Base-by-base conservation (phyloP, 2,329 filamentous ascomycete genomes). In the Fusarium praegraminearum region DNA sequence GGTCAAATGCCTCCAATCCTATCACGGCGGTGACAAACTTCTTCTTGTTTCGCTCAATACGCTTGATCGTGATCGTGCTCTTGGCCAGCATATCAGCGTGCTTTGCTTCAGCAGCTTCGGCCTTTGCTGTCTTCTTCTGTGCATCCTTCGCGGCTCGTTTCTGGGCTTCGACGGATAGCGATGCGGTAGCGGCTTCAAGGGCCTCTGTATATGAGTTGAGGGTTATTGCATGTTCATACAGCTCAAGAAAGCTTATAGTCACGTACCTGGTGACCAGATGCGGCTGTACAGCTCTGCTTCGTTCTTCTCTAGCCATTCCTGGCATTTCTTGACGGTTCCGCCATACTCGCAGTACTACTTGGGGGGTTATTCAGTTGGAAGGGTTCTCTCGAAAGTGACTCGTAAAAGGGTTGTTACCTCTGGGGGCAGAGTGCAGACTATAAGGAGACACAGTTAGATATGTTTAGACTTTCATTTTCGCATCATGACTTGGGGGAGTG, bases 331-430 rank as follows among this genome's bases (percentile, higher is more conserved):
- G 26, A 92, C 91, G 40, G 94, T 98, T 71, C 94, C 95, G 77
- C 96, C 96, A 81, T 98, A 98, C 83, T 99, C 96, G 85, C 96
- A 99, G 84, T 98, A 99, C 96, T 98, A 83, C 73, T 81, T 76
- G 65, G 62, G 65, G 55, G 57, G 63, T 74, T 53, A 71, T 71
- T 76, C 62, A 74, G 72, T 65, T 69, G 57, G 51, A 52, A 59
- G 22, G 63, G 49, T 30, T 50, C 43, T 63, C 52, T 60, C 35
- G 50, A 43, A 35, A 24, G 22, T 12, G 57, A 38, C 50, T 65
- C 41, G 54, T 43, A 47, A 50, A 53, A 33, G 57, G 16, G 50
- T 64, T 77, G 67, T 84, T 66, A 90, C 88, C 86, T 91, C 89
- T 56, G 89, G 88, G 36, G 89, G 89, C 58, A 91, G 81, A 63